A percentile compares a stretch with the other conserved stretches of the same genome.
Conservation (phyloP, 2,329 filamentous ascomycete species). For the Lomentospora prolificans region DNA sequence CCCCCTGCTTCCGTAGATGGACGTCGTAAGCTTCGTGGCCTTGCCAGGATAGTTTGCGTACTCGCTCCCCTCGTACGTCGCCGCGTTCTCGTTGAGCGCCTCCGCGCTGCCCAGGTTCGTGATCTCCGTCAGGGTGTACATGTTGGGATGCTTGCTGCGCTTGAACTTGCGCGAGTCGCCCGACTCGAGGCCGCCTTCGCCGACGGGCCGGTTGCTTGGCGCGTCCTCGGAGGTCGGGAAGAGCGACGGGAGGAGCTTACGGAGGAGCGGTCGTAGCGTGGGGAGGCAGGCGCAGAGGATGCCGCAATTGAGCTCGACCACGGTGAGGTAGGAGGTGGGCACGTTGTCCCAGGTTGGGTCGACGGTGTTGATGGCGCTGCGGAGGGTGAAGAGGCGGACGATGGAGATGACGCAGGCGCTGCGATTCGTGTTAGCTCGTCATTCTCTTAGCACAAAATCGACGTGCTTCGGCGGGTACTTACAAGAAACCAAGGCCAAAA, state of each 20-base stretch:
- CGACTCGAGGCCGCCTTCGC: background rate
- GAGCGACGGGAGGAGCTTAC: constrained; percentile 1
- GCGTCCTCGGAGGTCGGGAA: background rate
- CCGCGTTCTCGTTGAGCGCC: constrained; percentile 3
- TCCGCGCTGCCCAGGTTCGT: background rate
- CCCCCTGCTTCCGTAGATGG: background rate
- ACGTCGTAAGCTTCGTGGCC: background rate
- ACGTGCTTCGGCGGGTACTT: too few relatives aligned
- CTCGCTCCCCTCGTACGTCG: background rate
- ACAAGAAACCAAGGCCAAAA: constrained; percentile 23
- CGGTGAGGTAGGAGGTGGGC: constrained; percentile 23
- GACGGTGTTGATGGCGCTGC: constrained; percentile 15
- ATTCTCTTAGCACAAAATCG: too few relatives aligned
- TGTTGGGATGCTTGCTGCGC: background rate
- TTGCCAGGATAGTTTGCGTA: background rate
- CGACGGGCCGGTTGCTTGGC: background rate
- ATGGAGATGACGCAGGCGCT: constrained; percentile 24
- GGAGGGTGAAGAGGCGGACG: constrained; percentile 22
- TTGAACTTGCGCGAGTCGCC: background rate
- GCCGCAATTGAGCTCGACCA: constrained; percentile 28
- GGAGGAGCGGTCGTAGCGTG: constrained; percentile 23
- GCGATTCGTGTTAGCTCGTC: background rate
- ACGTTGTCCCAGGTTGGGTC: constrained; percentile 23
- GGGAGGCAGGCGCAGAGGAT: constrained; percentile 30
- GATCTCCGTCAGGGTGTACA: background rate